phyloP scores from a whole-genome alignment of 2,329 filamentous ascomycete genomes.

The Emergomyces pasteurianus region DNA sequence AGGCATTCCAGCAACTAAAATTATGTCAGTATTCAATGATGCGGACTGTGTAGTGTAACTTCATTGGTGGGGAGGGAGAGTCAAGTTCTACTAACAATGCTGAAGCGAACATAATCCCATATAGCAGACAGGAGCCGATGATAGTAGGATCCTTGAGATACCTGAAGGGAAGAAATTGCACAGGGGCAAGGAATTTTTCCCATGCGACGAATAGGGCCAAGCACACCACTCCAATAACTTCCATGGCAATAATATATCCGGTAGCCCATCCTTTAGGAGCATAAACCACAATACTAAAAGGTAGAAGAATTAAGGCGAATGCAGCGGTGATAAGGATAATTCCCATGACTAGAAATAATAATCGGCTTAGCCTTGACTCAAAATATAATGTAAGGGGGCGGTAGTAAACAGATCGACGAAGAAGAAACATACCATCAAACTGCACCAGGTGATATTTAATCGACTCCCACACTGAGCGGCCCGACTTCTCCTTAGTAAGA shows the following conservation, averaged over 20 bases:
- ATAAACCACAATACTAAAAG: slow-evolving; percentile 18
- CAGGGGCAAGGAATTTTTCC: slow-evolving; percentile 40
- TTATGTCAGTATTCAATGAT: not conserved
- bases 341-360: slow-evolving; percentile 15
- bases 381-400: not conserved
- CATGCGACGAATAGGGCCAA: slow-evolving; percentile 42
- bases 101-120: slow-evolving; percentile 33
- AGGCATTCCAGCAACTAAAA: slow-evolving; percentile 36
- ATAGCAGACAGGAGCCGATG: slow-evolving; percentile 36
- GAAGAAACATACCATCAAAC: not conserved
- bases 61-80: not conserved
- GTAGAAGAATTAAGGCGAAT: slow-evolving; percentile 19
- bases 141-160: slow-evolving; percentile 38
- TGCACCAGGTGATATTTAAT: not conserved
- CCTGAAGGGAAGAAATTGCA: slow-evolving; percentile 44
- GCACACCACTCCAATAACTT: slow-evolving; percentile 42
- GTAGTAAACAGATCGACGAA: not conserved
- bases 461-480: not conserved
- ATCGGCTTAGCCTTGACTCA: slow-evolving; percentile 13
- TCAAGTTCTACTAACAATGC: slow-evolving; percentile 21
- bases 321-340: slow-evolving; percentile 19
- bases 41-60: not conserved
- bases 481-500: not conserved
- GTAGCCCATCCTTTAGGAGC: slow-evolving; percentile 13
- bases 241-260: slow-evolving; percentile 30